Percentiles rank a stretch among this genome's conserved stretches.
phyloP scores from a whole-genome alignment of 2,329 filamentous ascomycete genomes.

The Bertia moriformis region DNA sequence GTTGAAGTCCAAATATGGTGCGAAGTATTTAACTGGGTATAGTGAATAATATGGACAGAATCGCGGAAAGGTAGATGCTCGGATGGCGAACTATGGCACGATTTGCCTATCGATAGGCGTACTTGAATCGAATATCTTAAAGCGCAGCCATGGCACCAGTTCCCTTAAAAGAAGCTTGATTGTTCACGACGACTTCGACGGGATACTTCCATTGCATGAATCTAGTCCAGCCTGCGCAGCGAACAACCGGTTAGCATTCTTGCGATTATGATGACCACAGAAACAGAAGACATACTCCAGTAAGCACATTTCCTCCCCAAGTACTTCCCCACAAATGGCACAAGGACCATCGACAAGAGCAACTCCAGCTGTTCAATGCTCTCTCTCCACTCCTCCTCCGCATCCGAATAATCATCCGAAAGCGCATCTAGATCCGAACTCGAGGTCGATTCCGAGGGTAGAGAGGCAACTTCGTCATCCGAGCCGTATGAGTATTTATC shows the following conservation, averaged over 20 bases:
- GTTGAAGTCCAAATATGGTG: too few species aligned
- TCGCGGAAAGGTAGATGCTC: too few species aligned
- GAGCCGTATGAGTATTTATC: not conserved
- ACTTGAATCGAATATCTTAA: too few species aligned
- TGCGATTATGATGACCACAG: not conserved
- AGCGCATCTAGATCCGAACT: not conserved
- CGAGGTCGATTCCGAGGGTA: not conserved
- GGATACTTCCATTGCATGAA: not conserved
- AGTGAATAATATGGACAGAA: too few species aligned
- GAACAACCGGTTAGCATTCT: not conserved
- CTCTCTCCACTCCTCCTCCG: not conserved
- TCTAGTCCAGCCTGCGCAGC: not conserved
- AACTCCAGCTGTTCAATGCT: not conserved
- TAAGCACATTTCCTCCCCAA: slow-evolving; percentile 1
- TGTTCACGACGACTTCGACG: not conserved
- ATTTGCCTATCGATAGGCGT: too few species aligned
- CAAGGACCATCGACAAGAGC: not conserved
- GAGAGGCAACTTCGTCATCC: not conserved
- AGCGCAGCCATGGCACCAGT: not conserved
- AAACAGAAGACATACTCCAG: not conserved
- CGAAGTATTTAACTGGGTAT: too few species aligned
- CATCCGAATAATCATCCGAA: not conserved
- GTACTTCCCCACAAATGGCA: not conserved
- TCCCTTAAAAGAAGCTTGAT: not conserved
- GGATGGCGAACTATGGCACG: too few species aligned